Conservation (phyloP, 768 basidiomycete genomes). For the Melanogaster broomeanus region DNA sequence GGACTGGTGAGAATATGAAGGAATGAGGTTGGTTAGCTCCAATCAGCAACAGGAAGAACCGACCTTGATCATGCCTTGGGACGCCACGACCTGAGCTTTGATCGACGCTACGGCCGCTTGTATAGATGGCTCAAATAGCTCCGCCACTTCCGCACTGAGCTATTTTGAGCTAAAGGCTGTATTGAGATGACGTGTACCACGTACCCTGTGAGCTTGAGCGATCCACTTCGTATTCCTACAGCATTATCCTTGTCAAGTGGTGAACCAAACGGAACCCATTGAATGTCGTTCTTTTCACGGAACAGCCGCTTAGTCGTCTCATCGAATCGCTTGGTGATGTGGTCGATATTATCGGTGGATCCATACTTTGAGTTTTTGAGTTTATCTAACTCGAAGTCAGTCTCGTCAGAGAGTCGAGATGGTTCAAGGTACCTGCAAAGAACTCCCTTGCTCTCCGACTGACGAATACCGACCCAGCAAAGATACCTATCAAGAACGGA, state of each 20-base stretch:
- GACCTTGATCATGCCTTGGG: slow-evolving; percentile 67
- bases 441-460: slow-evolving; percentile 74
- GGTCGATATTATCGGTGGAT: slow-evolving; percentile 67
- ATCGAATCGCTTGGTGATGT: slow-evolving; percentile 79
- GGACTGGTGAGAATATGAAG: slow-evolving; percentile 45
- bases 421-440: slow-evolving; percentile 53
- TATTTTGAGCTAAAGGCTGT: slow-evolving; percentile 1
- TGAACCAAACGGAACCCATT: slow-evolving; percentile 77
- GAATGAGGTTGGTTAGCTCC: neutral
- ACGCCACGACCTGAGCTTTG: slow-evolving; percentile 68
- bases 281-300: slow-evolving; percentile 63
- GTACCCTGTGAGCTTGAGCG: slow-evolving; percentile 71
- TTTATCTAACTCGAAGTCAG: slow-evolving; percentile 51
- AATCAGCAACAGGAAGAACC: neutral
- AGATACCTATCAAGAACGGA: slow-evolving; percentile 53
- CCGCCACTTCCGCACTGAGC: slow-evolving; percentile 53
- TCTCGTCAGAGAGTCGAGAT: neutral
- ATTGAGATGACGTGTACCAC: slow-evolving; percentile 24
- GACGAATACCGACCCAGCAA: slow-evolving; percentile 83
- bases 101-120: slow-evolving; percentile 72
- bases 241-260: slow-evolving; percentile 71
- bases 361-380: slow-evolving; percentile 75
- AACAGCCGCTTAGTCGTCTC: slow-evolving; percentile 83
- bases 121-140: slow-evolving; percentile 78
- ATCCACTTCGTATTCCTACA: slow-evolving; percentile 73